These are phyloP conservation scores for Penicillium parvum DNA, from an alignment of 495 filamentous ascomycete species.

Conservation along the genomic window DNA sequence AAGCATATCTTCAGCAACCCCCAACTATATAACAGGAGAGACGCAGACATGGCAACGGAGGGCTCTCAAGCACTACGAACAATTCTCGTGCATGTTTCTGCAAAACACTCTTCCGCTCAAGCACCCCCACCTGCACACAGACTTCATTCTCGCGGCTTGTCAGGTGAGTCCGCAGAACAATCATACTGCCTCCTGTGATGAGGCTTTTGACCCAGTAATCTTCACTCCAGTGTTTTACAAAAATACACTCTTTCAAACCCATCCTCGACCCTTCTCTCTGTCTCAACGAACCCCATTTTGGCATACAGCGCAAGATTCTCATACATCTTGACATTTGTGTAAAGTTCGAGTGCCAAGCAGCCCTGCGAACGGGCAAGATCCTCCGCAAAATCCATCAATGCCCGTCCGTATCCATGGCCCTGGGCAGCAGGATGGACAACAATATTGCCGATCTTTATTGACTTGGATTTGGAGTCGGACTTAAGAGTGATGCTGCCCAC, in stretches of 20 bases:
- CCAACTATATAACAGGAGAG: too few relatives aligned
- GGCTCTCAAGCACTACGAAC: too few relatives aligned
- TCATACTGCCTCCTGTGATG: too few relatives aligned
- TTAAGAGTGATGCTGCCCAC: constrained; percentile 16
- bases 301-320: constrained; percentile 34
- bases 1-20: too few relatives aligned
- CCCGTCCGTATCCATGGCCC: constrained; percentile 29
- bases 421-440: constrained; percentile 28
- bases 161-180: too few relatives aligned
- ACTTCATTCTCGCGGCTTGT: too few relatives aligned
- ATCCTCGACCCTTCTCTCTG: constrained; percentile 21
- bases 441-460: constrained; percentile 26
- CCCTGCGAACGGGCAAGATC: constrained; percentile 1
- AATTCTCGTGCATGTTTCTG: too few relatives aligned
- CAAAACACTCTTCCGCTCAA: too few relatives aligned
- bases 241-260: constrained; percentile 35
- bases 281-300: constrained; percentile 32
- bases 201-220: too few relatives aligned
- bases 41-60: too few relatives aligned
- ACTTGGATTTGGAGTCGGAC: constrained; percentile 1
- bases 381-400: constrained; percentile 22
- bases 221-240: constrained; percentile 8
- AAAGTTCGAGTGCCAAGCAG: constrained; percentile 19
- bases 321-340: constrained; percentile 37
- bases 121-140: too few relatives aligned